Evolutionary conservation across 1,284 basidiomycete genomes (phyloP), one percentile per base, ranked within the genome.

Genomic region (Boletus sp.): DNA sequence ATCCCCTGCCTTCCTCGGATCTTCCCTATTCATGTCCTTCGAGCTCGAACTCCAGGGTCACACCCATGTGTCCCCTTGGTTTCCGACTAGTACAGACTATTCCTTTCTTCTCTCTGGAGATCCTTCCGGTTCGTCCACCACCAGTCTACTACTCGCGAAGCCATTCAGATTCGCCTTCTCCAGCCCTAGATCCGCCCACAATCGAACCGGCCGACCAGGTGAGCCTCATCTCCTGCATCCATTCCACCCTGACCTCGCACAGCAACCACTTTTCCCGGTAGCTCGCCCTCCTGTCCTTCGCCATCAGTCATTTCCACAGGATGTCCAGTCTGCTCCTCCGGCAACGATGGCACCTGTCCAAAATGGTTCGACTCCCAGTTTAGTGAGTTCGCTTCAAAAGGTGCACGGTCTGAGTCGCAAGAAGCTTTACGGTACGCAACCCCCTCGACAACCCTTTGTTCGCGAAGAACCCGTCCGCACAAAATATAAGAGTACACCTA

Each of bases 391-490:
- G 16, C 64, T 82, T 8, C 78, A 82, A 57, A 74, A 78, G 55
- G 69, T 77, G 13, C 81, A 82, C 45, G 81, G 80, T 8, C 55
- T 82, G 37, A 80, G 77, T 8, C 79, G 81, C 62, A 82, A 81
- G 66, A 81, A 81, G 50, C 69, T 79, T 9, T 81, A 81, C 50
- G 75, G 78, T n/a, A 44, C 71, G 23, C 74, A 77, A 55, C 69
- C 76, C 12, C 53, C 67, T 14, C 70, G 74, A 23, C 61, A 68
- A 29, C 77, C 80, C 0, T 81, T 81, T 59, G 69, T 81, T 53
- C 69, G 71, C 20, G 75, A 79, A 33, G 77, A 76, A 22, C 60
- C 64, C 0, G 62, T 65, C 34, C 62, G 64, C 33, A 35, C 53
- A 5, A 64, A 66, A 38, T 67, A 64, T 37, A 65, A 65, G 42